Conservation (phyloP, 768 basidiomycete species). For the Lactifluus subvellereus region DNA sequence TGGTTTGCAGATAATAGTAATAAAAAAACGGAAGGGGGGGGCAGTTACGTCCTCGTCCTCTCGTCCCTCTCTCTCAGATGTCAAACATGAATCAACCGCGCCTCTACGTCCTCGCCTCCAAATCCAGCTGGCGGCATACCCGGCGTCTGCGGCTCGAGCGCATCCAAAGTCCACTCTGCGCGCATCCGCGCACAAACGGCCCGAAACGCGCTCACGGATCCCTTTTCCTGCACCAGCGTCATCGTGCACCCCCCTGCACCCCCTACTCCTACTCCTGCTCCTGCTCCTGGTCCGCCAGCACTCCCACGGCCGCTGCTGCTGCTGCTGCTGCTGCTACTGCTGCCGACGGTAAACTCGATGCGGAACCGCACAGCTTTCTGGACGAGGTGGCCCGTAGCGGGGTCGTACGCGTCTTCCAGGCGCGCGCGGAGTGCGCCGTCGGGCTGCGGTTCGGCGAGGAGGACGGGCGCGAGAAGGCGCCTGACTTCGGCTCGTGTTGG, state of each 20-base stretch:
- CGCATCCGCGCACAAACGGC: constrained; percentile 65
- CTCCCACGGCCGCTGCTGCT: constrained; percentile 22
- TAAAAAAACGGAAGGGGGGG: background rate
- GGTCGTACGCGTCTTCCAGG: constrained; percentile 44
- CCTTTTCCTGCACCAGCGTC: constrained; percentile 83
- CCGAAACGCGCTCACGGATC: constrained; percentile 82
- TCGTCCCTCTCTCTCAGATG: background rate
- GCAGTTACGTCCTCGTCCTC: background rate
- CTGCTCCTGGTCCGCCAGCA: background rate
- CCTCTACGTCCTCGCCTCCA: constrained; percentile 15
- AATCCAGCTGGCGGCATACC: constrained; percentile 13
- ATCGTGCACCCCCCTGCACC: constrained; percentile 54
- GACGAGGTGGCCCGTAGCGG: constrained; percentile 34
- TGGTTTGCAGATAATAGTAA: constrained; percentile 4
- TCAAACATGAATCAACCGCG: constrained; percentile 1
- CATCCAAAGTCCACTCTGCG: constrained; percentile 55
- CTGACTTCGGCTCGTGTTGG: constrained; percentile 61
- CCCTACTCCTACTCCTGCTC: constrained; percentile 28
- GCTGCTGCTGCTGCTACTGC: constrained; percentile 24
- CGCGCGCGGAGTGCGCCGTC: constrained; percentile 46
- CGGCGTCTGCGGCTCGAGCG: constrained; percentile 21
- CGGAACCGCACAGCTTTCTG: constrained; percentile 80
- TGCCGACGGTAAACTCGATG: constrained; percentile 57
- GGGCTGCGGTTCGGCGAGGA: constrained; percentile 57
- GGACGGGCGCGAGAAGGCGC: constrained; percentile 58